Evolutionary conservation across 352 stramenopile genomes (phyloP).

Genomic region (Pythium volutum): DNA sequence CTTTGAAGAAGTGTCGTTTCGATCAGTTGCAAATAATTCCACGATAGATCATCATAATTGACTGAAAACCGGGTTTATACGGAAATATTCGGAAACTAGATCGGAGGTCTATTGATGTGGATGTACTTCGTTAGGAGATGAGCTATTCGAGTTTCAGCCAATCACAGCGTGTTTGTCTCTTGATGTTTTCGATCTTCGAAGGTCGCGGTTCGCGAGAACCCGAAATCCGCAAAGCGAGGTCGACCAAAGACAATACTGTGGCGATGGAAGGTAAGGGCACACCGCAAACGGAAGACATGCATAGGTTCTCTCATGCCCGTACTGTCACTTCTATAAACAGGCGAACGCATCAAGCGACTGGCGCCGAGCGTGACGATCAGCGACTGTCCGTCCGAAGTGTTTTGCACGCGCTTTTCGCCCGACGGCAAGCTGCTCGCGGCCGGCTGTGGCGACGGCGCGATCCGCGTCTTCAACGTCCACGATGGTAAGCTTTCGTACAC

Average conservation of each 20-base stretch:
- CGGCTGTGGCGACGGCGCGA: constrained; percentile 82
- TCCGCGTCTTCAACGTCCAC: constrained; percentile 81
- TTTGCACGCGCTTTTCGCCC: constrained; percentile 84
- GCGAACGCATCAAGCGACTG: constrained; percentile 55
- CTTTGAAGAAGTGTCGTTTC: too few relatives aligned
- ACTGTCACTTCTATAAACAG: neutral
- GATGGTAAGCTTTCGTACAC: constrained; percentile 81
- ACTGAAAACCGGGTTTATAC: too few relatives aligned
- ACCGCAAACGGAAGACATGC: too few relatives aligned
- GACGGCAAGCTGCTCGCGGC: constrained; percentile 82
- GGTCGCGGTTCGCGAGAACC: neutral
- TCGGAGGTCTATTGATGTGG: too few relatives aligned
- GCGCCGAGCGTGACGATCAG: constrained; percentile 82
- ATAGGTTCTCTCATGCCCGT: neutral
- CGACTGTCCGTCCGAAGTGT: constrained; percentile 86
- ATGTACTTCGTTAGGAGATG: too few relatives aligned
- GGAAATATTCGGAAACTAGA: too few relatives aligned
- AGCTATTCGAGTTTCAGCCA: constrained; percentile 1
- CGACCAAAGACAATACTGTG: constrained; percentile 4
- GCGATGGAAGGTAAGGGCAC: constrained; percentile 9
- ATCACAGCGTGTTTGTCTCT: neutral
- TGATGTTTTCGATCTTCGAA: constrained; percentile 20
- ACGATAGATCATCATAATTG: too few relatives aligned
- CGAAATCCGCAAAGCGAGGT: too few relatives aligned
- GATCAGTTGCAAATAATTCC: too few relatives aligned